Base-by-base conservation (phyloP, 2,329 filamentous ascomycete species). In the Plenodomus tracheiphilus region DNA sequence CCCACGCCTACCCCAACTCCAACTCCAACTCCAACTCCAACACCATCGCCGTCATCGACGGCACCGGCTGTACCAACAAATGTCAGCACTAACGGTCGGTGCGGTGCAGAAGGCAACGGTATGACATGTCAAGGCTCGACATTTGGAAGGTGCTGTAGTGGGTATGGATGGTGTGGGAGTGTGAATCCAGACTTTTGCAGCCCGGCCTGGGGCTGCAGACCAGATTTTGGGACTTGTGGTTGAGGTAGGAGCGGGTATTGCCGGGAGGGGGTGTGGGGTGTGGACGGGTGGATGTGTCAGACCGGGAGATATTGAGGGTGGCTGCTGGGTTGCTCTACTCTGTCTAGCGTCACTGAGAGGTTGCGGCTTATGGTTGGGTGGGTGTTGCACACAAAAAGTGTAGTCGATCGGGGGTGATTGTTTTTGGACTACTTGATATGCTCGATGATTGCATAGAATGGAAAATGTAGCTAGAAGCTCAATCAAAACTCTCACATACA, bases 81-180 rank as follows among this genome's bases (percentile, higher is more conserved):
- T 3, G 63, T 64, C n/a, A 67, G 62, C 38, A 58, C 53, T 16
- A 51, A 61, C 39, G 65, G 64, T 6, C 41, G 47, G n/a, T 69
- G 65, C 41, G 65, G 64, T n/a, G 40, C 54, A 16, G 55, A 58
- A 32, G 52, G 52, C 5, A 59, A 59, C 38, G 63, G 62, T 0
- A 51, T 49, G 18, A 54, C 56, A 2, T 69, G 64, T 48, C 45
- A 41, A 9, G 62, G 63, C 0, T 62, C 56, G 3, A 60, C 53
- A 7, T 65, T 53, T 42, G 65, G 65, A 10, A 41, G 51, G 21
- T 67, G 65, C 41, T 69, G 65, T 38, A 61, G 55, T 7, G 54
- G 55, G 19, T 69, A 68, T 44, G 59, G 59, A 2, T 65, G 56
- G 54, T 67, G 62, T 48, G 64, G 64, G 0, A 51, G 41, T 30